Percentiles rank a stretch among this genome's conserved stretches.
phyloP scores from a whole-genome alignment of 2,329 filamentous ascomycete species.

The Bretziella fagacearum region DNA sequence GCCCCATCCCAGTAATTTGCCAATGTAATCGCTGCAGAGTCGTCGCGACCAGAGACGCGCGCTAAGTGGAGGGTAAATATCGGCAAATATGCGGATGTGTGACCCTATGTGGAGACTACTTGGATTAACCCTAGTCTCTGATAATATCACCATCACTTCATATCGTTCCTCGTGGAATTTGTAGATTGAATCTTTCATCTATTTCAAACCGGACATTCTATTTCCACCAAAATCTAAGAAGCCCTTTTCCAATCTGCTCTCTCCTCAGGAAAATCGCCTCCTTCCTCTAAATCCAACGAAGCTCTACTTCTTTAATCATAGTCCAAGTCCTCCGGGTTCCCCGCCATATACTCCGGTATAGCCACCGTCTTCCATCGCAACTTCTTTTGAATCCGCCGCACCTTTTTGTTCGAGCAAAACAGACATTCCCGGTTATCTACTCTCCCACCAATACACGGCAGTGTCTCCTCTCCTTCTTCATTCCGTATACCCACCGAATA shows the following conservation, averaged over 20 bases:
- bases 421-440: slow-evolving; percentile 1
- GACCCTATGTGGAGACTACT: not conserved
- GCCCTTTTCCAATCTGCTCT: not conserved
- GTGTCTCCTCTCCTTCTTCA: slow-evolving; percentile 4
- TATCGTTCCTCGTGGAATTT: not conserved
- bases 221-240: not conserved
- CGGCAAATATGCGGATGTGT: not conserved
- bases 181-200: not conserved
- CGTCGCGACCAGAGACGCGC: not conserved
- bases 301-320: not conserved
- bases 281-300: not conserved
- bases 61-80: not conserved
- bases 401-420: slow-evolving; percentile 9
- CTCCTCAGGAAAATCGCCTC: not conserved
- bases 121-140: not conserved
- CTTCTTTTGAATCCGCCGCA: slow-evolving; percentile 6
- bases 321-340: not conserved
- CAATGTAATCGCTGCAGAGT: not conserved
- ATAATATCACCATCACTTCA: not conserved
- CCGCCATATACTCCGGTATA: slow-evolving; percentile 6
- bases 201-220: not conserved
- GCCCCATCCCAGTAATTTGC: no score
- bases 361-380: slow-evolving; percentile 9
- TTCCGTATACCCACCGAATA: not conserved
- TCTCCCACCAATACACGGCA: slow-evolving; percentile 3